Evolutionary conservation across 2,329 filamentous ascomycete species (phyloP).

Genomic region (Hypoxylon sp.): DNA sequence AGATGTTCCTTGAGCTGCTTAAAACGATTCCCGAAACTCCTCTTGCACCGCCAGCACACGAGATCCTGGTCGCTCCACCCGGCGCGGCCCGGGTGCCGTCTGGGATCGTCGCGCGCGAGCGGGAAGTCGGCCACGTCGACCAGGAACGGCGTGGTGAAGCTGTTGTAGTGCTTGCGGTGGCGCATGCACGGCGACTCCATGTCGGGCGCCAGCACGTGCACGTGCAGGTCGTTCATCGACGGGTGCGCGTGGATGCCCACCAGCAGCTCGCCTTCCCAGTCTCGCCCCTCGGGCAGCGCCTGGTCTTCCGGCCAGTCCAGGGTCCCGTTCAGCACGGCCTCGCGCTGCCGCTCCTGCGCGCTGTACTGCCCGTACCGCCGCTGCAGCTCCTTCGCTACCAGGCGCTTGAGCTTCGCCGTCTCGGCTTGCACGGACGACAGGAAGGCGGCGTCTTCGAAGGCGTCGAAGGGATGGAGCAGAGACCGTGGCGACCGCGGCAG

Average conservation of each 20-base stretch:
- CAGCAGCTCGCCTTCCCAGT: conserved; percentile 79
- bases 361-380: conserved; percentile 73
- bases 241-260: conserved; percentile 87
- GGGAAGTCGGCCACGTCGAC: conserved; percentile 83
- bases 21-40: conserved; percentile 78
- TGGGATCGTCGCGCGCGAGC: conserved; percentile 68
- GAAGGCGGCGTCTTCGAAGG: conserved; percentile 76
- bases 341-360: conserved; percentile 67
- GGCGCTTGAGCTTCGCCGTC: conserved; percentile 64
- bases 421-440: conserved; percentile 69
- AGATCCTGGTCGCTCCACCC: conserved; percentile 73
- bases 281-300: conserved; percentile 72
- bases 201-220: conserved; percentile 87
- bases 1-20: conserved; percentile 65
- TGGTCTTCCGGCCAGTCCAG: conserved; percentile 52
- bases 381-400: conserved; percentile 79
- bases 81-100: conserved; percentile 63
- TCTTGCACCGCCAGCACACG: conserved; percentile 84
- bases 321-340: conserved; percentile 71
- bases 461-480: conserved; percentile 77
- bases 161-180: conserved; percentile 90
- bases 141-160: conserved; percentile 87
- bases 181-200: conserved; percentile 76
- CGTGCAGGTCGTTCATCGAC: conserved; percentile 90
- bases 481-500: conserved; percentile 74